A percentile compares a stretch with the other conserved stretches of the same genome.
These are phyloP conservation scores for Pestalotiopsis fici DNA, from an alignment of 2,329 filamentous ascomycete genomes.

Conservation along the genomic window DNA sequence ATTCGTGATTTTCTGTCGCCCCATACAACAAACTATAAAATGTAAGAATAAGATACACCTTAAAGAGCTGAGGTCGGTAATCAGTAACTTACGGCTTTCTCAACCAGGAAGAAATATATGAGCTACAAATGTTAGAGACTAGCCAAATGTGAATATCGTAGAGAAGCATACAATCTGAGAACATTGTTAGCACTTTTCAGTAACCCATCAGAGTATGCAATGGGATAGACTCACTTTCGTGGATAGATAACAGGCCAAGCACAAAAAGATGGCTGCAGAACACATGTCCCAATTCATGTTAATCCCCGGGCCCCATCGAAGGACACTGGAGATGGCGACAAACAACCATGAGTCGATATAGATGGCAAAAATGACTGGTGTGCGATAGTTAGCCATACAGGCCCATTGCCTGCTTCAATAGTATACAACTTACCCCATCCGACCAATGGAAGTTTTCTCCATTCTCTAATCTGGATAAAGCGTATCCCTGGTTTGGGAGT, in stretches of 20 bases:
- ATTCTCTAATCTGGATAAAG: constrained; percentile 35
- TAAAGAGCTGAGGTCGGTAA: background rate
- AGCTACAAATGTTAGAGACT: constrained; percentile 33
- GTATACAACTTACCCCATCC: constrained; percentile 39
- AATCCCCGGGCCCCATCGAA: constrained; percentile 59
- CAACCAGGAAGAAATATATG: constrained; percentile 65
- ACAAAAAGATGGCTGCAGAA: constrained; percentile 59
- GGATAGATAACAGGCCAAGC: constrained; percentile 62
- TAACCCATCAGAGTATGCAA: background rate
- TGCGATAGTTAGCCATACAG: background rate
- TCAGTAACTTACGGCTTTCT: constrained; percentile 55
- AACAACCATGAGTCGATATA: constrained; percentile 63
- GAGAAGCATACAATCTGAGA: constrained; percentile 32
- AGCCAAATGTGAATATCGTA: background rate
- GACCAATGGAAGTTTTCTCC: constrained; percentile 41
- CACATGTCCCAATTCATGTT: constrained; percentile 52
- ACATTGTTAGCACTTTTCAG: background rate
- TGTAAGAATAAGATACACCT: background rate
- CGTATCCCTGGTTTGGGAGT: constrained; percentile 34
- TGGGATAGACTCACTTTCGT: constrained; percentile 51
- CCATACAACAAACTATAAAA: constrained; percentile 56
- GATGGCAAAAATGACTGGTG: constrained; percentile 59
- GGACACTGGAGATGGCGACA: constrained; percentile 56
- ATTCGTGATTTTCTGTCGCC: constrained; percentile 48
- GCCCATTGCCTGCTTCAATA: background rate